Evolutionary conservation across 768 basidiomycete genomes (phyloP).

Genomic region (Lanmaoa pseudosensibilis): DNA sequence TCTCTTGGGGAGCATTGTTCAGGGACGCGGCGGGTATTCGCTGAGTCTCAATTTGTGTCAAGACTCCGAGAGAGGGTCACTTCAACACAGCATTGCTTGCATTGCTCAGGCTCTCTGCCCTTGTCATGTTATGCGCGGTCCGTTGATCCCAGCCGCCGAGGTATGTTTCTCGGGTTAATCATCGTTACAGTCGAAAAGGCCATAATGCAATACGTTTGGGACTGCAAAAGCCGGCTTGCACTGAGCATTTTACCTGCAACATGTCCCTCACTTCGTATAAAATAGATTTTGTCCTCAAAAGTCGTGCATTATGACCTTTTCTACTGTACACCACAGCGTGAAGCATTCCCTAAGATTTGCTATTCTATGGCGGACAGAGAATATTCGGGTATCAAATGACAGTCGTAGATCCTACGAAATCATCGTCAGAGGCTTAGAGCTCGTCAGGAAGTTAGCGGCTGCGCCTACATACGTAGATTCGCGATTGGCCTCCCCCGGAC

Average conservation of each 20-base stretch:
- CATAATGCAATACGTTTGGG: conserved; percentile 30
- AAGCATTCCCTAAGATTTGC: background rate
- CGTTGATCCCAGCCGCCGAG: background rate
- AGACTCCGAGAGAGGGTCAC: no score
- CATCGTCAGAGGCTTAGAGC: background rate
- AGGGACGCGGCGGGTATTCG: no score
- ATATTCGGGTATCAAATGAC: background rate
- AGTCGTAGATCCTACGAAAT: background rate
- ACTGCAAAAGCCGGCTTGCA: conserved; percentile 17
- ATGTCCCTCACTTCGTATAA: conserved; percentile 5
- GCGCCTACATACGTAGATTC: background rate
- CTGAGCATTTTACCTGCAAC: conserved; percentile 4
- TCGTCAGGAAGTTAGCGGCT: background rate
- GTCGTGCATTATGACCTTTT: conserved; percentile 32
- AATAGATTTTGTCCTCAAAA: conserved; percentile 21
- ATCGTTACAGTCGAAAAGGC: conserved; percentile 16
- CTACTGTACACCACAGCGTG: conserved; percentile 9
- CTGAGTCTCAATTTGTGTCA: no score
- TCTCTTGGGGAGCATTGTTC: no score
- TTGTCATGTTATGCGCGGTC: background rate
- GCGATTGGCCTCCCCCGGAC: background rate
- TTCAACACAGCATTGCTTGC: no score
- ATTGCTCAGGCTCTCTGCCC: background rate
- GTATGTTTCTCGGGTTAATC: conserved; percentile 16
- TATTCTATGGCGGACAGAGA: no score